Conservation (phyloP, 768 basidiomycete species). For the Tricholoma hemisulphureum region DNA sequence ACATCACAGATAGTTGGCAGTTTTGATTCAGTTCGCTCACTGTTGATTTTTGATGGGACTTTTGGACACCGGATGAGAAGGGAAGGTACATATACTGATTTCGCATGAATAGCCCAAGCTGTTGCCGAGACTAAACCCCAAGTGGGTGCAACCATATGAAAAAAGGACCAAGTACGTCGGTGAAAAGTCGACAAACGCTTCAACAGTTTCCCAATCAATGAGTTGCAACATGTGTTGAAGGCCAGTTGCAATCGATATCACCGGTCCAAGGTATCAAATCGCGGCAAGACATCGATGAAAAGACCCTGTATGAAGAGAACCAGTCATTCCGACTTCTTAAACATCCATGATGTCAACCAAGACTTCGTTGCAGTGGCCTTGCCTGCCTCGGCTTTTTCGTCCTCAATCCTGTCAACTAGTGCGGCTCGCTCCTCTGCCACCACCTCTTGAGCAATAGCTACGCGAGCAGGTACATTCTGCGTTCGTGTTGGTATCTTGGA, state of each 20-base stretch:
- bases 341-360: constrained; percentile 71
- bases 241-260: constrained; percentile 26
- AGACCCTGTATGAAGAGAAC: constrained; percentile 19
- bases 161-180: too few relatives aligned
- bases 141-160: constrained; percentile 28
- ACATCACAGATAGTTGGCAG: too few relatives aligned
- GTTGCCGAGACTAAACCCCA: constrained; percentile 35
- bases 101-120: constrained; percentile 40
- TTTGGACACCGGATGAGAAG: too few relatives aligned
- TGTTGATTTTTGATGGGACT: too few relatives aligned
- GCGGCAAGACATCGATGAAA: constrained; percentile 25
- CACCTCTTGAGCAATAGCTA: constrained; percentile 67
- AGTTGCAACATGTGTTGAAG: background rate
- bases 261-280: constrained; percentile 41
- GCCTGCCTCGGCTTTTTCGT: constrained; percentile 52
- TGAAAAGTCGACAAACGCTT: too few relatives aligned
- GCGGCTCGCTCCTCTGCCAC: constrained; percentile 68
- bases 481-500: constrained; percentile 34
- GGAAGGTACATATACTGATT: too few relatives aligned
- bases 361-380: constrained; percentile 47
- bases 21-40: too few relatives aligned
- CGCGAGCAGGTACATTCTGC: constrained; percentile 52
- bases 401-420: constrained; percentile 48
- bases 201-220: background rate
- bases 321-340: constrained; percentile 38